Evolutionary conservation across 208 protist genomes (phyloP), one percentile per base, ranked within the genome.

Genomic region (Crithidia sp.): DNA sequence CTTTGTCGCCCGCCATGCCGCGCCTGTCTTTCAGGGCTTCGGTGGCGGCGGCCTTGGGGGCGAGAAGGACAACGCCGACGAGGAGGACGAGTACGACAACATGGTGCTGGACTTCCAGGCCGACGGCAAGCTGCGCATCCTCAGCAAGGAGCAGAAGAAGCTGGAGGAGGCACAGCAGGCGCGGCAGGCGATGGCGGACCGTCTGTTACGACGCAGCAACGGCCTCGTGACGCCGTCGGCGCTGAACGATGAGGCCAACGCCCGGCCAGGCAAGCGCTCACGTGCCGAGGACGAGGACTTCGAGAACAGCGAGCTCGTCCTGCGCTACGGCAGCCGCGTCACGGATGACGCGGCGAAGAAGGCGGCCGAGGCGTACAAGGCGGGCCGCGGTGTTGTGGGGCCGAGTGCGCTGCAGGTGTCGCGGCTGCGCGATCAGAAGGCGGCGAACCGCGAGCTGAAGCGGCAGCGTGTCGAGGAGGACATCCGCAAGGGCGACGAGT

Each of bases 401-500:
- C 68, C 55, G 43, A 69, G 72, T 10, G 45, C 69, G 45, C 61
- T 72, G 59, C 67, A 82, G 58, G 85, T 94, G 67, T 67, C 75
- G 40, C 71, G 75, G 13, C 82, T 92, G 61, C 88, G 90, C 7
- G 85, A 91, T 40, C 86, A 93, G 71, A 92, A 95, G 77, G 76
- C 74, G 17, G 82, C 81, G 39, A 78, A 78, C 43, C 87, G 82
- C 17, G 82, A 83, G 60, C 65, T 90, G 36, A 95, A 95, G 79
- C 86, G 90, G 1, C 75, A 81, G 74, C 89, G 90, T 28, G 87
- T 96, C 40, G 90, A 96, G 77, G 90, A 93, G 70, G 92, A 95
- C 63, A 92, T 96, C 52, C 83, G 82, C 43, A 92, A 90, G 76
- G 92, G 92, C 57, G 92, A 96, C 16, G 92, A 96, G 77, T 96